Evolutionary conservation across 768 basidiomycete species (phyloP).

Genomic region (Calocybe indica): DNA sequence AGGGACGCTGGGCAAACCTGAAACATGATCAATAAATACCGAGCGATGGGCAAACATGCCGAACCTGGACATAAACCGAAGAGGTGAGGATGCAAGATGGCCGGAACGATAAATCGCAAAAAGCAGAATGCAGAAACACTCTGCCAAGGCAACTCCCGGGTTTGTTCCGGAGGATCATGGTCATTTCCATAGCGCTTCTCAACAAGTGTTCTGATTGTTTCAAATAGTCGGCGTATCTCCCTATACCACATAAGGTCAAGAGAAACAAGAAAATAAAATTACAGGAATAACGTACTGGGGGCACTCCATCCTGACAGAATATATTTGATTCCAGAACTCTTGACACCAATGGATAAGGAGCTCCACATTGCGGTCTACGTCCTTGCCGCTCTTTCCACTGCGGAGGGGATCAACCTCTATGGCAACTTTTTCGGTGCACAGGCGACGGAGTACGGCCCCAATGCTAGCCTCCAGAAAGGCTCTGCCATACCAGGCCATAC

Average conservation of each 20-base stretch:
- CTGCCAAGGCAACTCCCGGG: slow-evolving; percentile 63
- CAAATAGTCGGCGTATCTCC: slow-evolving; percentile 67
- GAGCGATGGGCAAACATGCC: slow-evolving; percentile 7
- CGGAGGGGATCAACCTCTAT: slow-evolving; percentile 82
- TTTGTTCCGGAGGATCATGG: slow-evolving; percentile 32
- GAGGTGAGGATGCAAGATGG: slow-evolving; percentile 82
- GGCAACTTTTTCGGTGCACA: slow-evolving; percentile 67
- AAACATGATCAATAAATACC: slow-evolving; percentile 5
- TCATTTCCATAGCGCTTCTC: slow-evolving; percentile 55
- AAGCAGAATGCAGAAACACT: slow-evolving; percentile 88
- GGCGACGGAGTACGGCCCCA: slow-evolving; percentile 58
- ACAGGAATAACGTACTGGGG: slow-evolving; percentile 45
- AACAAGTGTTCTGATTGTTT: slow-evolving; percentile 65
- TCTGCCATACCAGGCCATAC: slow-evolving; percentile 79
- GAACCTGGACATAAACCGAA: slow-evolving; percentile 75
- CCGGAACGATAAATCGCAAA: slow-evolving; percentile 85
- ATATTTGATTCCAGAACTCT: slow-evolving; percentile 79
- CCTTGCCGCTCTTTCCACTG: slow-evolving; percentile 53
- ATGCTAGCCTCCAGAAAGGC: slow-evolving; percentile 77
- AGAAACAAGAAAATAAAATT: slow-evolving; percentile 4
- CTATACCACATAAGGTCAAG: slow-evolving; percentile 27
- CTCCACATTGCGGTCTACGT: slow-evolving; percentile 62
- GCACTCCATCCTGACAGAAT: slow-evolving; percentile 64
- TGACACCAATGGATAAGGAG: slow-evolving; percentile 72
- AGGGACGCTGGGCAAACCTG: slow-evolving; percentile 60